Conservation (phyloP, 1,284 basidiomycete species). For the Papiliotrema fonsecae region DNA sequence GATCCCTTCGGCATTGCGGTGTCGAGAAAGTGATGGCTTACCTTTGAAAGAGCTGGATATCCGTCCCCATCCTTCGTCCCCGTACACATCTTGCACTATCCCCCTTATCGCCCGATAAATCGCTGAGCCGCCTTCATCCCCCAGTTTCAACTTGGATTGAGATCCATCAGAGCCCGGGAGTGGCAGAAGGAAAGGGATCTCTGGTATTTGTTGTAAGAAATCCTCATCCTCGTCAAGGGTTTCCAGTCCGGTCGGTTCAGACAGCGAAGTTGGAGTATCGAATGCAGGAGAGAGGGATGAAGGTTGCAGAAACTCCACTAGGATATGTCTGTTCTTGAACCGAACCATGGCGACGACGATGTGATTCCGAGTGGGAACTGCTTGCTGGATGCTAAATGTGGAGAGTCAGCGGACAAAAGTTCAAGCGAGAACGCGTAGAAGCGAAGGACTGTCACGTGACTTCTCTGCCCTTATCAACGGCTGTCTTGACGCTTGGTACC, state of each 20-base stretch:
- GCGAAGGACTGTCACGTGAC: no score
- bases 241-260: constrained; percentile 8
- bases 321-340: constrained; percentile 46
- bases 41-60: constrained; percentile 39
- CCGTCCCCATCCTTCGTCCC: constrained; percentile 45
- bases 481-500: no score
- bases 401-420: no score
- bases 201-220: constrained; percentile 17
- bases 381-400: no score
- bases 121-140: constrained; percentile 20
- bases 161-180: constrained; percentile 4
- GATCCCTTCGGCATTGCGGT: not conserved
- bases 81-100: constrained; percentile 34
- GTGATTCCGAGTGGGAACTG: no score
- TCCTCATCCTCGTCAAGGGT: constrained; percentile 26
- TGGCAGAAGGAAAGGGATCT: constrained; percentile 33
- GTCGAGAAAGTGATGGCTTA: constrained; percentile 13
- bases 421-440: not conserved
- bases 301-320: constrained; percentile 44
- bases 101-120: constrained; percentile 30
- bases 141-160: constrained; percentile 18
- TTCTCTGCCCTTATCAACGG: no score
- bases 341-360: constrained; percentile 30
- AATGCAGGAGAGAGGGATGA: constrained; percentile 9
- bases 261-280: constrained; percentile 4